A percentile compares a stretch with the other conserved stretches of the same genome.
phyloP scores from a whole-genome alignment of 2,329 filamentous ascomycete genomes.

The Myriangium duriaei region DNA sequence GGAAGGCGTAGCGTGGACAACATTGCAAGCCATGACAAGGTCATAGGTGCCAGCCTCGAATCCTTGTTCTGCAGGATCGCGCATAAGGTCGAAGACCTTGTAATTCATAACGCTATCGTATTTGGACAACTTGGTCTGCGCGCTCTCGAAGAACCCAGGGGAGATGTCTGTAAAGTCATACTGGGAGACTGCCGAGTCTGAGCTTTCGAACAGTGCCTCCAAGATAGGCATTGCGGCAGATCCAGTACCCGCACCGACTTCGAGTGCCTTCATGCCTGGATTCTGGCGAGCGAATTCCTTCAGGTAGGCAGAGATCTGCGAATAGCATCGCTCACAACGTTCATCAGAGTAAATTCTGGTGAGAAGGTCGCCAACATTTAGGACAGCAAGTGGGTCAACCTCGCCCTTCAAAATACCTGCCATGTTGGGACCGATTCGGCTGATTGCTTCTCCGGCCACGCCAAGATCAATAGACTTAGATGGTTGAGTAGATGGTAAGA shows the following conservation, averaged over 20 bases:
- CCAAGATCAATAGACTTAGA: not conserved
- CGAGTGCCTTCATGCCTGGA: constrained; percentile 32
- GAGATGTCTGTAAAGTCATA: constrained; percentile 39
- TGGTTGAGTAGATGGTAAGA: not conserved
- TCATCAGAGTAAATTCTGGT: not conserved
- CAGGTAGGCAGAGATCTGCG: constrained; percentile 10
- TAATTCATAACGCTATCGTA: constrained; percentile 20
- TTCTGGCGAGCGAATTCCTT: constrained; percentile 28
- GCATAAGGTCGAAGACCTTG: constrained; percentile 21
- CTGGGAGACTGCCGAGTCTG: constrained; percentile 10
- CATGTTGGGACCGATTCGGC: not conserved
- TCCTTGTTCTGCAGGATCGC: constrained; percentile 23
- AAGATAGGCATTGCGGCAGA: constrained; percentile 29
- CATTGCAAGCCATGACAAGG: constrained; percentile 18
- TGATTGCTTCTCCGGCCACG: not conserved
- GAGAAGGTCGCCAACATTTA: not conserved
- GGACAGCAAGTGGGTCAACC: not conserved
- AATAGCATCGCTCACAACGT: not conserved
- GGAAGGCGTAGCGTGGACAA: constrained; percentile 15
- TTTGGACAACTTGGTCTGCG: constrained; percentile 2
- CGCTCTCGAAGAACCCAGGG: constrained; percentile 23
- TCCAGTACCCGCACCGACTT: constrained; percentile 35
- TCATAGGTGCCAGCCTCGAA: constrained; percentile 19
- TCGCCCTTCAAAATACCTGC: not conserved
- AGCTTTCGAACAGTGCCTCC: constrained; percentile 14